Evolutionary conservation across 2,329 filamentous ascomycete genomes (phyloP).

Genomic region (Pseudocercospora cruenta): DNA sequence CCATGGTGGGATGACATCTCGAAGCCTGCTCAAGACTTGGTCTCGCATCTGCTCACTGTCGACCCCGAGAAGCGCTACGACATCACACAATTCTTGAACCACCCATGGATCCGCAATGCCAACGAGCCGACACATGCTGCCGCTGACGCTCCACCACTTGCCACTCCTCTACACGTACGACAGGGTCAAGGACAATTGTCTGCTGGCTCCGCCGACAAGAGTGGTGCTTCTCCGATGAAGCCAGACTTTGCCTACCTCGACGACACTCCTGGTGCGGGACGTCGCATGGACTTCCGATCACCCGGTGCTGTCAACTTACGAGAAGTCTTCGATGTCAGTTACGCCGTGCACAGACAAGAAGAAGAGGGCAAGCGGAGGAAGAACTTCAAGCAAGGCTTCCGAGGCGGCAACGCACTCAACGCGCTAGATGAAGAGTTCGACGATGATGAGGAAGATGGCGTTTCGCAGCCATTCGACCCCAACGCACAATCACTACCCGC

Average conservation of each 20-base stretch:
- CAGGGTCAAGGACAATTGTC: constrained; percentile 56
- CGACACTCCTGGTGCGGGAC: constrained; percentile 59
- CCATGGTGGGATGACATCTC: constrained; percentile 99
- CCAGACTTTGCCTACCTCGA: constrained; percentile 58
- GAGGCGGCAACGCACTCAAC: constrained; percentile 64
- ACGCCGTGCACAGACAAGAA: constrained; percentile 94
- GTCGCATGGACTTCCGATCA: constrained; percentile 88
- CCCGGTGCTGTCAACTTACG: constrained; percentile 93
- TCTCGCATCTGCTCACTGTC: constrained; percentile 89
- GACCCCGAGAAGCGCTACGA: constrained; percentile 94
- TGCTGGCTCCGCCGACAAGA: constrained; percentile 31
- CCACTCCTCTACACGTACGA: constrained; percentile 63
- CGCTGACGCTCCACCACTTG: constrained; percentile 70
- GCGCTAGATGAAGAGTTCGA: constrained; percentile 66
- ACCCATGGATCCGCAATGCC: constrained; percentile 85
- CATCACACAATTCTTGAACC: constrained; percentile 88
- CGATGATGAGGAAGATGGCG: constrained; percentile 68
- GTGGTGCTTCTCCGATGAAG: constrained; percentile 47
- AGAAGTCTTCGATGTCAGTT: constrained; percentile 97
- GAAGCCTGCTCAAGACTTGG: constrained; percentile 88
- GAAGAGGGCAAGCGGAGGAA: constrained; percentile 92
- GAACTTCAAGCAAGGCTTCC: constrained; percentile 73
- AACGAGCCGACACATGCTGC: constrained; percentile 70
- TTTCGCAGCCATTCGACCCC: constrained; percentile 55
- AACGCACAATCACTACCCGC: constrained; percentile 56